Percentiles rank a stretch among this genome's conserved stretches.
Conservation (phyloP, 2,329 filamentous ascomycete genomes). For the Scedosporium apiospermum region DNA sequence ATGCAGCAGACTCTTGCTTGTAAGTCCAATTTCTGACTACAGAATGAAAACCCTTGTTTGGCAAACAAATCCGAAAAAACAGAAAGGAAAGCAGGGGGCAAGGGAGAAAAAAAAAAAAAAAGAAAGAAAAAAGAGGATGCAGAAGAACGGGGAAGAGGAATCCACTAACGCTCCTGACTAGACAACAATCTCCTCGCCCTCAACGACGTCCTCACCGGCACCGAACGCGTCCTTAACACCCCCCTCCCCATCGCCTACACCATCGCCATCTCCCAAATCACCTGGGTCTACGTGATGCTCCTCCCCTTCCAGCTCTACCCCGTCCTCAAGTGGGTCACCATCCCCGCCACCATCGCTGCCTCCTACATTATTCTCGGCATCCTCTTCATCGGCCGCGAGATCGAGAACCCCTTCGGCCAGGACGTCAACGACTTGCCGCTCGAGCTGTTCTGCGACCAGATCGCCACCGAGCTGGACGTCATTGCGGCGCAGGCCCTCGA, state of each 20-base stretch:
- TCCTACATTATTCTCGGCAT: slow-evolving; percentile 80
- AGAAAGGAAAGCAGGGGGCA: too few species aligned
- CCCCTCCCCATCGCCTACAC: slow-evolving; percentile 75
- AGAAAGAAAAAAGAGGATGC: too few species aligned
- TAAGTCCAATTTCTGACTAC: slow-evolving; percentile 13
- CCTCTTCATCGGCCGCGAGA: slow-evolving; percentile 63
- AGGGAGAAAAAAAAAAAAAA: too few species aligned
- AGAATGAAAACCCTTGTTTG: too few species aligned
- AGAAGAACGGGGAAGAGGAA: slow-evolving; percentile 13
- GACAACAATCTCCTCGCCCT: slow-evolving; percentile 52
- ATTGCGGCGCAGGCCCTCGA: slow-evolving; percentile 44
- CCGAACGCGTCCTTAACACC: slow-evolving; percentile 72
- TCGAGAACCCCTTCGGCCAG: slow-evolving; percentile 76
- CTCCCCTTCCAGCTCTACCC: slow-evolving; percentile 71
- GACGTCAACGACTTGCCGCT: slow-evolving; percentile 77
- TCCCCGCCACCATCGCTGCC: slow-evolving; percentile 62
- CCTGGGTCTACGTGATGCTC: slow-evolving; percentile 72
- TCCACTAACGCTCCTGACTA: slow-evolving; percentile 21
- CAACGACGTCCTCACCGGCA: slow-evolving; percentile 63
- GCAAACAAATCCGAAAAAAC: too few species aligned
- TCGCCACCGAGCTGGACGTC: slow-evolving; percentile 65
- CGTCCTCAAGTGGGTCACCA: slow-evolving; percentile 57
- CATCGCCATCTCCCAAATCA: slow-evolving; percentile 79
- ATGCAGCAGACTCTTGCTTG: slow-evolving; percentile 50
- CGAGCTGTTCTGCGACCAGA: slow-evolving; percentile 66